Evolutionary conservation across 1,284 basidiomycete species (phyloP).

Genomic region (Puccinia sorghi): DNA sequence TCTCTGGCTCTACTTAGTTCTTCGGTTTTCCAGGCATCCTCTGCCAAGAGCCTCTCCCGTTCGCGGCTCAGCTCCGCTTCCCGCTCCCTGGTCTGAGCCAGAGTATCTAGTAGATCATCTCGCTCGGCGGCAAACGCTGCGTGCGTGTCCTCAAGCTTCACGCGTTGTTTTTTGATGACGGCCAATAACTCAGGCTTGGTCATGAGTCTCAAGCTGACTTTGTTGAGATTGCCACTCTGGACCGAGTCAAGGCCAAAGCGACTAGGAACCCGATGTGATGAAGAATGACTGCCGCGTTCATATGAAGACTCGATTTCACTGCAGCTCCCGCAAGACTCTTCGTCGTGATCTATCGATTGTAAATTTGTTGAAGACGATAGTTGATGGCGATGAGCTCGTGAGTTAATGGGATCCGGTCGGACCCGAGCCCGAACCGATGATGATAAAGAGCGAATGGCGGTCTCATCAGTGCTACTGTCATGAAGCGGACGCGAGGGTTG

Average conservation of each 20-base stretch:
- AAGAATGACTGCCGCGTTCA: constrained; percentile 4
- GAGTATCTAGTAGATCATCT: constrained; percentile 10
- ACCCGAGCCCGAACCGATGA: background rate
- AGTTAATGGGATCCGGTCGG: background rate
- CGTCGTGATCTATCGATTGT: background rate
- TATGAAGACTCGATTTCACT: background rate
- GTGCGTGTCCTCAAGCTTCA: background rate
- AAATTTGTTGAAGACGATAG: constrained; percentile 7
- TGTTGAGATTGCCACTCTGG: constrained; percentile 10
- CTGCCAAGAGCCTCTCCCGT: constrained; percentile 16
- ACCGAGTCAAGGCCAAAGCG: constrained; percentile 10
- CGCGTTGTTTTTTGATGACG: constrained; percentile 30
- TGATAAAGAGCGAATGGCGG: background rate
- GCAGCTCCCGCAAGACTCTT: constrained; percentile 6
- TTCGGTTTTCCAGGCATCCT: constrained; percentile 14
- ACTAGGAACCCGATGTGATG: background rate
- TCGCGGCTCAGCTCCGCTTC: constrained; percentile 2
- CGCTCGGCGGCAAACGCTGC: constrained; percentile 12
- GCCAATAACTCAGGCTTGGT: constrained; percentile 24
- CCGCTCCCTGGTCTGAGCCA: constrained; percentile 13
- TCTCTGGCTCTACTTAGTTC: constrained; percentile 18
- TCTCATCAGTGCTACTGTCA: background rate
- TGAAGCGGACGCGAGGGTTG: background rate
- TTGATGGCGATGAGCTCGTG: background rate
- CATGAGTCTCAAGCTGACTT: constrained; percentile 17